Evolutionary conservation across 148 eudicot species (phyloP).

Genomic region (Talinum fruticosum): DNA sequence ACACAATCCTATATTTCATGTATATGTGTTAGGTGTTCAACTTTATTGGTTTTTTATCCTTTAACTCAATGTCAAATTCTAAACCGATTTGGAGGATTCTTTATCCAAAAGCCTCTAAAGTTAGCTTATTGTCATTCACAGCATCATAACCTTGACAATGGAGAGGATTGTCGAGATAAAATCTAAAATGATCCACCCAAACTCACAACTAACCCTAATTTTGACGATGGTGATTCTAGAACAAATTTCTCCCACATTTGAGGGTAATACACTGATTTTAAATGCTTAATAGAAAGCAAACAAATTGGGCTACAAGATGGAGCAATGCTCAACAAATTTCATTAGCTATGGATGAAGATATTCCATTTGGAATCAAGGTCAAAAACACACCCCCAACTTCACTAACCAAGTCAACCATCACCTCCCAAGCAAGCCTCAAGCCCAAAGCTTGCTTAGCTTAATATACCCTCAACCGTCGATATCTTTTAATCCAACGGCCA

Average conservation of each 20-base stretch:
- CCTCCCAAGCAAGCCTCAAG: background rate
- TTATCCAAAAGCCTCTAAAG: background rate
- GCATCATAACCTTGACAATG: background rate
- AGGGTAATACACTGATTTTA: background rate
- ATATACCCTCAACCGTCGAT: conserved; percentile 22
- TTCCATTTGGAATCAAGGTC: conserved; percentile 15
- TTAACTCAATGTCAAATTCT: background rate
- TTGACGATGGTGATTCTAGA: background rate
- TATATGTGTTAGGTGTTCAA: background rate
- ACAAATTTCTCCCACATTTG: conserved; percentile 1
- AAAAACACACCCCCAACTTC: conserved; percentile 23
- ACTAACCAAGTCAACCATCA: background rate
- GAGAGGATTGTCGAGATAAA: background rate
- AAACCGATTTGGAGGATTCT: background rate
- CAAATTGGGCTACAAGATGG: background rate
- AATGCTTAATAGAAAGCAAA: conserved; percentile 21
- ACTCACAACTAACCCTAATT: conserved; percentile 4
- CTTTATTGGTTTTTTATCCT: background rate
- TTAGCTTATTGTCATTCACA: background rate
- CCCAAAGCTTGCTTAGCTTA: background rate
- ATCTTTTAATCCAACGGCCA: conserved; percentile 17
- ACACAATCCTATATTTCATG: background rate
- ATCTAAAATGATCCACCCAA: background rate
- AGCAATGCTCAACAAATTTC: conserved; percentile 11
- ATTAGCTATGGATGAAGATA: background rate